Evolutionary conservation across 495 filamentous ascomycete genomes (phyloP), one percentile per base, ranked within the genome.

Genomic region (Xylaria scruposa): DNA sequence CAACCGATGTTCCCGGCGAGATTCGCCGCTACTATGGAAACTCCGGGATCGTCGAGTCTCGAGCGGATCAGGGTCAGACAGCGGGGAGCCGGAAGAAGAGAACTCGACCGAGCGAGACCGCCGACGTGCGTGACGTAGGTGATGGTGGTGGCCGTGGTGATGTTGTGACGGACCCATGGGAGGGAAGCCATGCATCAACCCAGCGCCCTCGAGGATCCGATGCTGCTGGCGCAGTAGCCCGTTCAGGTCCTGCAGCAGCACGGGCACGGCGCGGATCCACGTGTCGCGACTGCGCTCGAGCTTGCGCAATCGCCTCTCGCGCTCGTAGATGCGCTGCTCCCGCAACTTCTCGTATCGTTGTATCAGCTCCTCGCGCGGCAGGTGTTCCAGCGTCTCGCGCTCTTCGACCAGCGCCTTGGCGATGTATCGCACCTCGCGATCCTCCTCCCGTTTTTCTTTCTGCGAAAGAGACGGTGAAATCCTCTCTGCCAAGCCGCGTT

Each of bases 231-330:
- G 69, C 65, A 79, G 47, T 59, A 78, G 4, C 8, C 26, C 58
- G 56, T 80, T 75, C 21, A 85, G 72, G 2, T 75, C 76, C 26
- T 81, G 76, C 59, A 82, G 72, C 6, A 84, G 64, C 1, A 80
- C 75, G 17, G 76, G 71, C 40, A 85, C 29, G 15, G 78, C 70
- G 15, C 74, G 70, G 70, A 79, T 59, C 75, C 79, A 77, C 8
- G 75, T 58, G 56, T 81, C 76, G 62, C 78, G 78, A 60, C 79
- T 78, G 24, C 74, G 73, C 72, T 81, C 79, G 12, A 81, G 72
- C 17, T 67, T 62, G 12, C 78, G 77, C 29, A 85, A 63, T 3
- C 80, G 76, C 15, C 64, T 54, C 63, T 81, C 79, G 40, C 84
- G 71, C 26, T 85, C 83, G 1, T 72, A 75, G 4, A 78, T 60